These are phyloP conservation scores for Apiospora aurea DNA, from an alignment of 2,329 filamentous ascomycete species.

Conservation along the genomic window DNA sequence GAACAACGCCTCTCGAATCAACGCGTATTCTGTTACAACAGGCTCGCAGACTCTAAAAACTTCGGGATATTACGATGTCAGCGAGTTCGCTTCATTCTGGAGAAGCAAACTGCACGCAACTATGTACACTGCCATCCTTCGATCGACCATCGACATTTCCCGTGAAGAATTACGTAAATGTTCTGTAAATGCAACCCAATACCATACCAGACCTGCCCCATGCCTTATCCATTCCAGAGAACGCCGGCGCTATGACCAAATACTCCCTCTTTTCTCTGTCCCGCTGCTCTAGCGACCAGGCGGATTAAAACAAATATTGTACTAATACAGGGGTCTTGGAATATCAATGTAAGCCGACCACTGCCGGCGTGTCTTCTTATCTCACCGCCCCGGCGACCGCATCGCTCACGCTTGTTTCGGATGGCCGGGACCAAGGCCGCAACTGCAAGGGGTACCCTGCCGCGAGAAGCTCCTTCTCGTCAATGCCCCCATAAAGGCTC, in stretches of 20 bases:
- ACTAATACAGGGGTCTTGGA: conserved; percentile 8
- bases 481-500: conserved; percentile 21
- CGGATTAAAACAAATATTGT: conserved; percentile 5
- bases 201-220: not conserved
- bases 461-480: conserved; percentile 12
- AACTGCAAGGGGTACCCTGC: conserved; percentile 23
- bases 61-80: not conserved
- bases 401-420: conserved; percentile 14
- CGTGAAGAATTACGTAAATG: not conserved
- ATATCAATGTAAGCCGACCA: not conserved
- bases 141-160: not conserved
- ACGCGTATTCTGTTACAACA: not conserved
- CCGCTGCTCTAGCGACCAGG: not conserved
- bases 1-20: too few relatives aligned
- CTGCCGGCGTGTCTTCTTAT: not conserved
- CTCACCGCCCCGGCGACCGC: conserved; percentile 15
- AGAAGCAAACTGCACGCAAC: not conserved
- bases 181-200: conserved; percentile 3
- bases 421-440: conserved; percentile 11
- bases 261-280: not conserved
- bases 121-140: not conserved
- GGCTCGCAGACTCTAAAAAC: not conserved
- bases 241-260: conserved; percentile 18
- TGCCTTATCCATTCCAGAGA: not conserved
- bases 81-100: not conserved